Evolutionary conservation across 768 basidiomycete genomes (phyloP).

Genomic region (Hydnum rufescens): DNA sequence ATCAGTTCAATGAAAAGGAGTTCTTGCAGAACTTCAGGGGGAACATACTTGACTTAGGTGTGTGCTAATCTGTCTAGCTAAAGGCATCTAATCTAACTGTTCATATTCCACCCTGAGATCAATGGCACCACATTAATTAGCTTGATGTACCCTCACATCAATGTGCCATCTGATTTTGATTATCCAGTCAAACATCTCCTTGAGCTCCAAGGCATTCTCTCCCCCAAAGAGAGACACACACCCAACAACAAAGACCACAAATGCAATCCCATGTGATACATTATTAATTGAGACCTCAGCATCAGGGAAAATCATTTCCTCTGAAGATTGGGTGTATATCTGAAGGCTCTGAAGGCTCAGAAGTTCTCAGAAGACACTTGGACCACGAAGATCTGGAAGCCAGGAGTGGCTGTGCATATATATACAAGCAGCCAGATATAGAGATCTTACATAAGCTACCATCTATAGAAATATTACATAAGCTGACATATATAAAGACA

Average conservation of each 20-base stretch:
- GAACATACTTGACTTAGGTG: slow-evolving; percentile 23
- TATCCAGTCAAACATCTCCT: slow-evolving; percentile 15
- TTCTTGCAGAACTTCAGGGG: slow-evolving; percentile 18
- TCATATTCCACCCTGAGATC: slow-evolving; percentile 7
- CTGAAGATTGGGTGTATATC: no score
- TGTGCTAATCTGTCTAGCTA: slow-evolving; percentile 15
- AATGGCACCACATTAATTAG: slow-evolving; percentile 5
- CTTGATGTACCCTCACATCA: slow-evolving; percentile 3
- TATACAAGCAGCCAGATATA: no score
- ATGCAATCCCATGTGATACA: slow-evolving; percentile 13
- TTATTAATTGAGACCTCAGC: slow-evolving; percentile 14
- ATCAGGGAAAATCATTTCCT: no score
- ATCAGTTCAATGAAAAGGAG: slow-evolving; percentile 21
- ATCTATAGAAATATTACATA: no score
- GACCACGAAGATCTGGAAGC: no score
- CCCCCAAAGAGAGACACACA: slow-evolving; percentile 11
- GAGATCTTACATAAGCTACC: no score
- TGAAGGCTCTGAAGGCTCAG: no score
- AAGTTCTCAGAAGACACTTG: no score
- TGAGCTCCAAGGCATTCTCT: slow-evolving; percentile 13
- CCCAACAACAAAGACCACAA: slow-evolving; percentile 15
- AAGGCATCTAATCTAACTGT: slow-evolving; percentile 13
- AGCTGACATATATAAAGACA: no score
- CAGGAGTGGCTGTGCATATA: no score
- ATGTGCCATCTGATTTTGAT: slow-evolving; percentile 14